Conservation (phyloP, 495 filamentous ascomycete species). For the Bryoglossum gracile region DNA sequence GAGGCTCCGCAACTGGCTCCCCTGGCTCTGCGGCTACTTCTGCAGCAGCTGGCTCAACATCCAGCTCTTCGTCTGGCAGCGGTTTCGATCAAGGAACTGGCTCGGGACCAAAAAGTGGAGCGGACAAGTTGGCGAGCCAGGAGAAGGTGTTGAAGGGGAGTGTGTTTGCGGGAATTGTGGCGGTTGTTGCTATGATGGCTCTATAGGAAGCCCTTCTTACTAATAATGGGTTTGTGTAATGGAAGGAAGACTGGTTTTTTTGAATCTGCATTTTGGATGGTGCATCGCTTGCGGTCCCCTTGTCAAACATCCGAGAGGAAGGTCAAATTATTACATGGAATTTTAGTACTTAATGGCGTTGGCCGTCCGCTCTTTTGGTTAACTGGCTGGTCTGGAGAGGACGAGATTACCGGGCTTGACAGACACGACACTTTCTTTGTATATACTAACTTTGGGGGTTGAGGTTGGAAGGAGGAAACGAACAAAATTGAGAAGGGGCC, state of each 20-base stretch:
- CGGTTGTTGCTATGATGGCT: constrained; percentile 38
- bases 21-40: neutral
- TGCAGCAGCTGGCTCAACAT: neutral
- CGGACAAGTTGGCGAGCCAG: constrained; percentile 22
- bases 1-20: neutral
- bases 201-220: too few relatives aligned
- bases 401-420: too few relatives aligned
- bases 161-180: constrained; percentile 42
- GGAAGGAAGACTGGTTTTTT: neutral
- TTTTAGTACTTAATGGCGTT: constrained; percentile 20
- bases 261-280: neutral
- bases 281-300: neutral
- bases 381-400: neutral
- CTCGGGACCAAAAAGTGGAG: constrained; percentile 26
- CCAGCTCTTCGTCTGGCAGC: constrained; percentile 1
- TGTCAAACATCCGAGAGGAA: neutral
- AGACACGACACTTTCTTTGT: constrained; percentile 9
- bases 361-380: constrained; percentile 22
- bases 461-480: neutral
- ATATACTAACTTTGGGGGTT: constrained; percentile 4
- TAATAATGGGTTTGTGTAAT: neutral
- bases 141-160: constrained; percentile 38
- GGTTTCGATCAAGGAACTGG: constrained; percentile 6
- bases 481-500: too few relatives aligned
- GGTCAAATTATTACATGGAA: neutral